phyloP scores from a whole-genome alignment of 2,329 filamentous ascomycete genomes.

The Hypoxylon sp. region DNA sequence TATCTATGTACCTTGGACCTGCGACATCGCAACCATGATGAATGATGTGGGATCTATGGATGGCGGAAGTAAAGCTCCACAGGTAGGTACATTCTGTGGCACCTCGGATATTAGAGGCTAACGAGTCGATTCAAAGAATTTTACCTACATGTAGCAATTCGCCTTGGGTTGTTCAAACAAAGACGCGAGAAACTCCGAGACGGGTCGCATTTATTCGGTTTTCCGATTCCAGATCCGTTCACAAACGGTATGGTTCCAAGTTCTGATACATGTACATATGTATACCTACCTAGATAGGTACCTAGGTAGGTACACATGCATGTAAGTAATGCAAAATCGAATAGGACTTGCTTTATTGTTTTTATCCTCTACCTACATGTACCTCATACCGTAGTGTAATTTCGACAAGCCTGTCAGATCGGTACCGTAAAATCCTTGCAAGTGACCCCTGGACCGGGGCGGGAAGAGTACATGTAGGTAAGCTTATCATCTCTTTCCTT shows the following conservation, averaged over 20 bases:
- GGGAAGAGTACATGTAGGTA: slow-evolving; percentile 15
- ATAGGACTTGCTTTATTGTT: slow-evolving; percentile 2
- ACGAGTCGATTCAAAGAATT: slow-evolving; percentile 2
- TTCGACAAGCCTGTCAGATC: slow-evolving; percentile 7
- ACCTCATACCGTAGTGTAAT: too few relatives aligned
- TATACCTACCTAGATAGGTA: background rate
- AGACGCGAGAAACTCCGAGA: slow-evolving; percentile 29
- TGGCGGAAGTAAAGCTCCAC: too few relatives aligned
- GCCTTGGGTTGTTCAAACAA: slow-evolving; percentile 3
- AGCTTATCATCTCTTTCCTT: slow-evolving; percentile 19
- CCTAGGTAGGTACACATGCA: background rate
- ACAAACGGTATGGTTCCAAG: slow-evolving; percentile 4
- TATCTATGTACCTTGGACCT: too few relatives aligned
- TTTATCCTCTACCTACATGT: background rate
- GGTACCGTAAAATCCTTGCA: slow-evolving; percentile 18
- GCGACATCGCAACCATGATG: background rate
- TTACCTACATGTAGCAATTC: background rate
- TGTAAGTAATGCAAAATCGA: slow-evolving; percentile 9
- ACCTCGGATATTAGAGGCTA: slow-evolving; percentile 2
- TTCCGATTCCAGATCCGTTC: slow-evolving; percentile 9
- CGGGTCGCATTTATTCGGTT: slow-evolving; percentile 15
- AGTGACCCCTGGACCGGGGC: slow-evolving; percentile 2
- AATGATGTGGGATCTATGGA: background rate
- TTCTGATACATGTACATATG: slow-evolving; percentile 7
- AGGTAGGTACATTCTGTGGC: background rate